Evolutionary conservation across 345 rosid genomes (phyloP).

Genomic region (Erysimum cheiranthoides): DNA sequence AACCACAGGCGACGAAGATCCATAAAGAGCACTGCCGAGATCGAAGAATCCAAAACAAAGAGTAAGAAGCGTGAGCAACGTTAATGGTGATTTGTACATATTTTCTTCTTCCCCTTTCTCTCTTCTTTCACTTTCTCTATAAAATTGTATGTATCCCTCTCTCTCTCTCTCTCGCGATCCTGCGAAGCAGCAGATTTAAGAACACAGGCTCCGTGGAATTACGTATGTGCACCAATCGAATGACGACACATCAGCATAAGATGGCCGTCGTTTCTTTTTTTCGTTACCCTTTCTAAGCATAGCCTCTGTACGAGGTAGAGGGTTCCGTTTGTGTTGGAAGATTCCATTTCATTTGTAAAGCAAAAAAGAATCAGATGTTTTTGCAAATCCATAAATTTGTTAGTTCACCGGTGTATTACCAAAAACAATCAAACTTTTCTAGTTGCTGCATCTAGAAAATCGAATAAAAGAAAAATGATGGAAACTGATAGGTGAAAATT

Average conservation of each 20-base stretch:
- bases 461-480: neutral
- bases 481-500: slow-evolving; percentile 2
- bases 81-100: slow-evolving; percentile 51
- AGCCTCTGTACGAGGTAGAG: slow-evolving; percentile 14
- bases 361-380: neutral
- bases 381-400: neutral
- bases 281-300: neutral
- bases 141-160: slow-evolving; percentile 9
- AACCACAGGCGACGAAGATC: slow-evolving; percentile 94
- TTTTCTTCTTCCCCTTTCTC: slow-evolving; percentile 25
- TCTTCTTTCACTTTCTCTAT: slow-evolving; percentile 42
- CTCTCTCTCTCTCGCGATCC: slow-evolving; percentile 16
- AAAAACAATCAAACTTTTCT: neutral
- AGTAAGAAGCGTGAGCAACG: slow-evolving; percentile 43
- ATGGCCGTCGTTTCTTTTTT: neutral
- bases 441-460: neutral
- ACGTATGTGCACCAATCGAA: slow-evolving; percentile 65
- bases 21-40: slow-evolving; percentile 67
- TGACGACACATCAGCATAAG: slow-evolving; percentile 52
- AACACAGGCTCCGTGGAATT: slow-evolving; percentile 37
- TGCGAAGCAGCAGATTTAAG: slow-evolving; percentile 38
- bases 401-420: neutral
- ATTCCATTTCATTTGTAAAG: neutral
- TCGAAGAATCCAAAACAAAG: slow-evolving; percentile 39
- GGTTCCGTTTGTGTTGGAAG: neutral